phyloP scores from a whole-genome alignment of 768 basidiomycete species.

The Trametes villosa region DNA sequence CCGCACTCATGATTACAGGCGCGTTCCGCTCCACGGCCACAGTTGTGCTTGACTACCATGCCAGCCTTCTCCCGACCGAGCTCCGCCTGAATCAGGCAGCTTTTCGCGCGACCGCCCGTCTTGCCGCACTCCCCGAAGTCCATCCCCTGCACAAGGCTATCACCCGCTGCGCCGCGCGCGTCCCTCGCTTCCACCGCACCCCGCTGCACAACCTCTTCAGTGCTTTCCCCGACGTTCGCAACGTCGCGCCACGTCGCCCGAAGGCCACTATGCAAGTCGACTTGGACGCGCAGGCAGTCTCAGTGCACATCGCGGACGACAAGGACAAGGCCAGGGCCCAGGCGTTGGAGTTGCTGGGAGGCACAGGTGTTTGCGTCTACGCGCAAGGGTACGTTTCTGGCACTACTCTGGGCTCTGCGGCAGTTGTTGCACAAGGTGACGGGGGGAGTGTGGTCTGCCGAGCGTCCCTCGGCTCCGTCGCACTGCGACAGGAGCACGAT shows the following conservation, averaged over 20 bases:
- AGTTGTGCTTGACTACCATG: slow-evolving; percentile 28
- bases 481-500: not conserved
- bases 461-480: not conserved
- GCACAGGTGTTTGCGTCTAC: not conserved
- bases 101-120: slow-evolving; percentile 9
- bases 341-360: not conserved
- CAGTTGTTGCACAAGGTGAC: slow-evolving; percentile 2
- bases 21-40: slow-evolving; percentile 29
- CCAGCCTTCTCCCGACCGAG: slow-evolving; percentile 24
- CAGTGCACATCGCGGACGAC: not conserved
- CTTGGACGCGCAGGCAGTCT: no score
- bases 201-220: slow-evolving; percentile 27
- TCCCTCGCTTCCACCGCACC: slow-evolving; percentile 20
- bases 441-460: not conserved
- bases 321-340: not conserved
- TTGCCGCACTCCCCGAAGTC: slow-evolving; percentile 23
- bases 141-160: slow-evolving; percentile 24
- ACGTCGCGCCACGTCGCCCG: slow-evolving; percentile 12
- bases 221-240: not conserved
- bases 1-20: slow-evolving; percentile 28
- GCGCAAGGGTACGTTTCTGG: slow-evolving; percentile 17
- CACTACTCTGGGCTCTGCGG: not conserved
- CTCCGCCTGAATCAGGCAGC: slow-evolving; percentile 19
- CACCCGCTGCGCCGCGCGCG: not conserved
- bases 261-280: not conserved